These are phyloP conservation scores for Macadamia tetraphylla DNA, from an alignment of 164 flowering plant species.

Conservation along the genomic window DNA sequence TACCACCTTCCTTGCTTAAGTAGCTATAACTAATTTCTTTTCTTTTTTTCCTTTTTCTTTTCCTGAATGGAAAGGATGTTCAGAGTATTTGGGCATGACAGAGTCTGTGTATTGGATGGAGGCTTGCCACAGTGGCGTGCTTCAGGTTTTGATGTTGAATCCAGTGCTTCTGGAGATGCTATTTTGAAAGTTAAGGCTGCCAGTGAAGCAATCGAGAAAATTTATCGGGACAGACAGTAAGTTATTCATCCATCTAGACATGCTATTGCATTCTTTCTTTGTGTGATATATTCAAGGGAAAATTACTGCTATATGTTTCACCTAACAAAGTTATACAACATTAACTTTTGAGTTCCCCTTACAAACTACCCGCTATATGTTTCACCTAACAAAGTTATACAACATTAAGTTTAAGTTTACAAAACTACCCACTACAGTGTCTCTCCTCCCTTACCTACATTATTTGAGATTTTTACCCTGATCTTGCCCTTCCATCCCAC, in stretches of 20 bases:
- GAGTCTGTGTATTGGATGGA: constrained; percentile 95
- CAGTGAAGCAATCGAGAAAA: constrained; percentile 93
- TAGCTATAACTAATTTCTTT: constrained; percentile 8
- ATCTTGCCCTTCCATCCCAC: no score
- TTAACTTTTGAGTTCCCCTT: no score
- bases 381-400: no score
- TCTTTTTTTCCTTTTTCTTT: background rate
- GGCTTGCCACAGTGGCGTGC: constrained; percentile 98
- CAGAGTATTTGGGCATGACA: constrained; percentile 96
- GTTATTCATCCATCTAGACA: constrained; percentile 9
- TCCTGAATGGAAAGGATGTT: constrained; percentile 72
- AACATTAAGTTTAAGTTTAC: no score
- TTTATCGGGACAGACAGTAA: constrained; percentile 75
- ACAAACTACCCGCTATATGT: no score
- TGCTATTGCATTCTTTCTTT: background rate
- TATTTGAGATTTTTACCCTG: no score
- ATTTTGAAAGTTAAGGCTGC: constrained; percentile 98
- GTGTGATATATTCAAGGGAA: no score
- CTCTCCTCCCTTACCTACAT: no score
- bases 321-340: no score
- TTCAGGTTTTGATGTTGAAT: constrained; percentile 96
- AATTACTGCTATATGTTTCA: background rate
- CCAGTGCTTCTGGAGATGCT: constrained; percentile 97
- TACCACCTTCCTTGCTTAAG: background rate
- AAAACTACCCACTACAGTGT: no score